Percentiles rank a stretch among this genome's conserved stretches.
Evolutionary conservation across 495 filamentous ascomycete species (phyloP).

Genomic region (Friedmanniomyces endolithicus): DNA sequence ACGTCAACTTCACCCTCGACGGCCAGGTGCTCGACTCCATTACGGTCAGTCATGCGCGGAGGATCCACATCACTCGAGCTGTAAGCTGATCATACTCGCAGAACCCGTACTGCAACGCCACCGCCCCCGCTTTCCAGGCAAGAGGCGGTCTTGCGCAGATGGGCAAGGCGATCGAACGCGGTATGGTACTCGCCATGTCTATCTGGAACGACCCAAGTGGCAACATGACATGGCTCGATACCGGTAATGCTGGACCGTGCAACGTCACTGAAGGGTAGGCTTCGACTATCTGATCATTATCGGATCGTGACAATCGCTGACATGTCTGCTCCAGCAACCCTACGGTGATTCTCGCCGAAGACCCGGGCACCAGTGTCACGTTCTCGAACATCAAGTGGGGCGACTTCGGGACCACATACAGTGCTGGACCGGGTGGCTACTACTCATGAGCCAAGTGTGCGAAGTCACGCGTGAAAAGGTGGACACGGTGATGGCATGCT

Average conservation of each 20-base stretch:
- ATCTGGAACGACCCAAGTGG: slow-evolving; percentile 58
- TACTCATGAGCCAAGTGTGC: neutral
- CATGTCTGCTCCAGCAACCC: slow-evolving; percentile 36
- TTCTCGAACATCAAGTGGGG: slow-evolving; percentile 27
- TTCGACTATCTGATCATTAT: neutral
- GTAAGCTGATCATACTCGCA: slow-evolving; percentile 1
- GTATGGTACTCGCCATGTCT: slow-evolving; percentile 55
- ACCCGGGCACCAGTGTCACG: slow-evolving; percentile 21
- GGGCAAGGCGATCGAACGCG: slow-evolving; percentile 35
- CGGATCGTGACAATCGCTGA: slow-evolving; percentile 31
- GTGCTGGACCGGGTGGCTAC: neutral
- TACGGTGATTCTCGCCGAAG: slow-evolving; percentile 18
- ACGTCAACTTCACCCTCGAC: slow-evolving; percentile 20
- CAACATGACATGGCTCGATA: slow-evolving; percentile 67
- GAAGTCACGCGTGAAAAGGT: too few species aligned
- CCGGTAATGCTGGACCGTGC: slow-evolving; percentile 44
- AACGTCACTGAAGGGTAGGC: slow-evolving; percentile 40
- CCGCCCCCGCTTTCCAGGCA: slow-evolving; percentile 11
- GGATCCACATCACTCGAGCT: slow-evolving; percentile 46
- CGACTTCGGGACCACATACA: slow-evolving; percentile 23
- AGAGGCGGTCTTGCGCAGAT: slow-evolving; percentile 24
- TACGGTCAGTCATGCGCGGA: slow-evolving; percentile 40
- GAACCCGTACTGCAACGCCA: slow-evolving; percentile 10
- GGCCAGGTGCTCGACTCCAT: slow-evolving; percentile 23
- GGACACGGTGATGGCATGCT: too few species aligned